Conservation (phyloP, 208 protist genomes). For the Crithidia acanthocephali region DNA sequence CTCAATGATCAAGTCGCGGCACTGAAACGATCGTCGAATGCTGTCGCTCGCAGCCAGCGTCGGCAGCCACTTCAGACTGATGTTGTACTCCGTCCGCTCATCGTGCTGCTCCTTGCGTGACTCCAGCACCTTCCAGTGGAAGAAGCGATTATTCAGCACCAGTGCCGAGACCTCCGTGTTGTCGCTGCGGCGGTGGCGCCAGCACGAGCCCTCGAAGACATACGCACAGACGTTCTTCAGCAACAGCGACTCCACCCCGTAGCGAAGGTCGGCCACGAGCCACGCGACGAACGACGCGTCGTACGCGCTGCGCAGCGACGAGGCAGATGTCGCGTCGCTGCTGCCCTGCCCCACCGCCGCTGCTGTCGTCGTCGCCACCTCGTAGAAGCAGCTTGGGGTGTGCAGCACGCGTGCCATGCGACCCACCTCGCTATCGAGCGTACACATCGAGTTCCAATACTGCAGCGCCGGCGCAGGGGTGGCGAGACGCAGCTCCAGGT, state of each 20-base stretch:
- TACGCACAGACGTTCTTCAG: slow-evolving; percentile 43
- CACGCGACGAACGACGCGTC: slow-evolving; percentile 33
- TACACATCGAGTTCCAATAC: slow-evolving; percentile 78
- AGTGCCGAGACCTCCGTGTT: slow-evolving; percentile 46
- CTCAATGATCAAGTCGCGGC: slow-evolving; percentile 56
- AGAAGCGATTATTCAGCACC: slow-evolving; percentile 69
- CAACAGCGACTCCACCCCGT: slow-evolving; percentile 48
- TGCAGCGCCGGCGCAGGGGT: slow-evolving; percentile 56
- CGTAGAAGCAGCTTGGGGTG: slow-evolving; percentile 62
- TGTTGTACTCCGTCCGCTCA: slow-evolving; percentile 37
- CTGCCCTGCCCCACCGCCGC: neutral
- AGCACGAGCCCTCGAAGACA: slow-evolving; percentile 61
- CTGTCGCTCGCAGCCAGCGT: slow-evolving; percentile 26
- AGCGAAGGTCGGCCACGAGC: slow-evolving; percentile 30
- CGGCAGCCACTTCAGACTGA: slow-evolving; percentile 40
- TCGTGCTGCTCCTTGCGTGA: slow-evolving; percentile 11
- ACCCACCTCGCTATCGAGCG: slow-evolving; percentile 66
- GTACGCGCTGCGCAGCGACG: neutral
- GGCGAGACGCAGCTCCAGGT: slow-evolving; percentile 58
- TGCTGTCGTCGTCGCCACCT: slow-evolving; percentile 29
- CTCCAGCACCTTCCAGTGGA: slow-evolving; percentile 58
- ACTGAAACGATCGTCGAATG: slow-evolving; percentile 58
- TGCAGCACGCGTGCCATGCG: slow-evolving; percentile 58
- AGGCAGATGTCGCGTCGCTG: slow-evolving; percentile 6
- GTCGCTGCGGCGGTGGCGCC: slow-evolving; percentile 29